A percentile compares a stretch with the other conserved stretches of the same genome.
Evolutionary conservation across 768 basidiomycete species (phyloP).

Genomic region (Filobasidium floriforme): DNA sequence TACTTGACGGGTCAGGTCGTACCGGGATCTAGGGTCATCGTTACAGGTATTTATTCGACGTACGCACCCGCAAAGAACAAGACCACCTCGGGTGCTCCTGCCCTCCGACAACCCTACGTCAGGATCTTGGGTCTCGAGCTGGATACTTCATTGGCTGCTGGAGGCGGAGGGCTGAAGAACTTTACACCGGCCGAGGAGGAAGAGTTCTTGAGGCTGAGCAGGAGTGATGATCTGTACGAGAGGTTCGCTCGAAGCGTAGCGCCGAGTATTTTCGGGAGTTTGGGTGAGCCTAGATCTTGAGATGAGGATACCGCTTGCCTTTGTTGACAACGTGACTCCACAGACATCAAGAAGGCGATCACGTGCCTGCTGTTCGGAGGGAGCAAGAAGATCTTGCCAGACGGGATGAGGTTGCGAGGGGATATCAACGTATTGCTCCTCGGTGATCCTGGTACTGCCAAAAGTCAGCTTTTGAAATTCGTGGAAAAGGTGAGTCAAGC

Average conservation of each 20-base stretch:
- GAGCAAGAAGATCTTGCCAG: slow-evolving; percentile 91
- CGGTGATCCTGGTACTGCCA: slow-evolving; percentile 97
- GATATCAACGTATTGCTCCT: slow-evolving; percentile 95
- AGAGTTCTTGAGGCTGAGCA: slow-evolving; percentile 83
- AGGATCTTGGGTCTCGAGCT: slow-evolving; percentile 86
- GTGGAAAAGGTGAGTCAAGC: slow-evolving; percentile 69
- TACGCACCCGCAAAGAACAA: slow-evolving; percentile 71
- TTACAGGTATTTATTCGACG: slow-evolving; percentile 94
- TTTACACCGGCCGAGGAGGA: slow-evolving; percentile 96
- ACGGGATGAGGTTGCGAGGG: slow-evolving; percentile 91
- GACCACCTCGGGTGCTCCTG: slow-evolving; percentile 63
- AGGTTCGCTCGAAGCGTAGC: slow-evolving; percentile 88
- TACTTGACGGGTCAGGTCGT: slow-evolving; percentile 87
- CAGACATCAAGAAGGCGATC: slow-evolving; percentile 98
- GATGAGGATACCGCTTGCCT: too few species aligned
- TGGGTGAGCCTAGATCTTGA: slow-evolving; percentile 53
- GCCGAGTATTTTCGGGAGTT: slow-evolving; percentile 91
- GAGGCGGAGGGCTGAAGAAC: slow-evolving; percentile 63
- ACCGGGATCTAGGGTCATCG: slow-evolving; percentile 89
- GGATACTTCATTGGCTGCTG: slow-evolving; percentile 66
- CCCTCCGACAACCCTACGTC: slow-evolving; percentile 87
- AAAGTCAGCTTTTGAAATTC: slow-evolving; percentile 94
- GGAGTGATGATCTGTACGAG: slow-evolving; percentile 84
- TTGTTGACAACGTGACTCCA: background rate
- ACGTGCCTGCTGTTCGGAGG: slow-evolving; percentile 94